Conservation (phyloP, 805 yeast genomes). For the Scheffersomyces coipomensis region DNA sequence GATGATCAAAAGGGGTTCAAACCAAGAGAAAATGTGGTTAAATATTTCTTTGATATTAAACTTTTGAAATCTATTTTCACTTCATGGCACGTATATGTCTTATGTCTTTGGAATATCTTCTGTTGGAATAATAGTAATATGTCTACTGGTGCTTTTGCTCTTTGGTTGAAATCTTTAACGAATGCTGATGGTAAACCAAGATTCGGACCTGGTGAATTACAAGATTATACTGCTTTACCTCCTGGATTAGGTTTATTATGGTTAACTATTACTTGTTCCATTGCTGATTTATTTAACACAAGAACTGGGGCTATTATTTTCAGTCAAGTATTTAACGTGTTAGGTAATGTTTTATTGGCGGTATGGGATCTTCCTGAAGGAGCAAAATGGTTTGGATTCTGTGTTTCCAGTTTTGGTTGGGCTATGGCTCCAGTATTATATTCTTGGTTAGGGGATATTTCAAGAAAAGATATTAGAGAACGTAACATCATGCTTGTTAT, state of each 20-base stretch:
- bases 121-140: constrained; percentile 64
- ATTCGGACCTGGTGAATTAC: constrained; percentile 31
- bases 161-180: constrained; percentile 52
- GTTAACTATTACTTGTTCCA: constrained; percentile 33
- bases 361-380: constrained; percentile 55
- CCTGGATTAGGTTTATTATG: constrained; percentile 44
- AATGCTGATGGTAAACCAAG: constrained; percentile 23
- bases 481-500: constrained; percentile 57
- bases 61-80: constrained; percentile 54
- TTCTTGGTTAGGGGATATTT: constrained; percentile 56
- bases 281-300: constrained; percentile 42
- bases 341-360: constrained; percentile 55
- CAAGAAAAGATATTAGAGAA: constrained; percentile 54
- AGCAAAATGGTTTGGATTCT: constrained; percentile 68
- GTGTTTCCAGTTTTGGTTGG: constrained; percentile 60
- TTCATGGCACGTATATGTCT: constrained; percentile 60
- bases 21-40: constrained; percentile 18
- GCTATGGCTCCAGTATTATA: constrained; percentile 62
- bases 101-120: constrained; percentile 53
- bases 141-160: constrained; percentile 38
- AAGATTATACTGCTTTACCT: constrained; percentile 44
- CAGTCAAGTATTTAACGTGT: constrained; percentile 53
- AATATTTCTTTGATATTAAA: constrained; percentile 37
- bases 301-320: constrained; percentile 55
- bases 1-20: constrained; percentile 19